Conservation (phyloP, 106 monocot species). For the Alisma plantagoaquatica region DNA sequence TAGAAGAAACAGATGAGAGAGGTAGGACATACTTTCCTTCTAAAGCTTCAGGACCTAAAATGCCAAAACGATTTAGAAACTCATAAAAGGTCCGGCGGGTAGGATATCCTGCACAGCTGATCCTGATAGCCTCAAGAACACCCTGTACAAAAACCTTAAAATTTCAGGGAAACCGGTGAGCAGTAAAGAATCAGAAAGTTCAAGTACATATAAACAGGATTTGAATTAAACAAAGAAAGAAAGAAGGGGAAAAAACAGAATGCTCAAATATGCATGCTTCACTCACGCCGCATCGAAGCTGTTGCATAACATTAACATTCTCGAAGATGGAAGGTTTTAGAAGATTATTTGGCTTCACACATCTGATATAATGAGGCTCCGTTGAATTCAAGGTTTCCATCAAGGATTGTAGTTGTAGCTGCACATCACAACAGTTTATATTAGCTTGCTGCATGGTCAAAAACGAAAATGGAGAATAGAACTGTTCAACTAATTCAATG, state of each 20-base stretch:
- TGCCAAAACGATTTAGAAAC: constrained; percentile 82
- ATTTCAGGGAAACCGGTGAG: no score
- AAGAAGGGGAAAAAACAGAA: not conserved
- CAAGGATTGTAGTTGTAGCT: constrained; percentile 87
- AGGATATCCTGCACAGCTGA: constrained; percentile 99
- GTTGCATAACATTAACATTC: constrained; percentile 94
- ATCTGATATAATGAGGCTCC: constrained; percentile 98
- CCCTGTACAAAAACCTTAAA: constrained; percentile 38
- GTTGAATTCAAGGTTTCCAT: constrained; percentile 98
- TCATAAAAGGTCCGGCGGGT: constrained; percentile 94
- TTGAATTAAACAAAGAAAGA: constrained; percentile 3
- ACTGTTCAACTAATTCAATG: no score
- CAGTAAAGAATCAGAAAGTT: no score
- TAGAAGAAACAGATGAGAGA: not conserved
- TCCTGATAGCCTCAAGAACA: constrained; percentile 97
- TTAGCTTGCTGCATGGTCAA: not conserved
- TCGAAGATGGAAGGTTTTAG: constrained; percentile 94
- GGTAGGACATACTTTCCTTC: constrained; percentile 74
- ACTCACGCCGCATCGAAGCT: constrained; percentile 98
- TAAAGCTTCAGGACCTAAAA: constrained; percentile 79
- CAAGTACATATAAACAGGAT: no score
- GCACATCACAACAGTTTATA: constrained; percentile 14
- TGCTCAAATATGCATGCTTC: not conserved
- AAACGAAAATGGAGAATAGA: no score
- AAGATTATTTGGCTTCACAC: constrained; percentile 96